Evolutionary conservation across 345 rosid genomes (phyloP).

Genomic region (Rhodamnia rubescens): DNA sequence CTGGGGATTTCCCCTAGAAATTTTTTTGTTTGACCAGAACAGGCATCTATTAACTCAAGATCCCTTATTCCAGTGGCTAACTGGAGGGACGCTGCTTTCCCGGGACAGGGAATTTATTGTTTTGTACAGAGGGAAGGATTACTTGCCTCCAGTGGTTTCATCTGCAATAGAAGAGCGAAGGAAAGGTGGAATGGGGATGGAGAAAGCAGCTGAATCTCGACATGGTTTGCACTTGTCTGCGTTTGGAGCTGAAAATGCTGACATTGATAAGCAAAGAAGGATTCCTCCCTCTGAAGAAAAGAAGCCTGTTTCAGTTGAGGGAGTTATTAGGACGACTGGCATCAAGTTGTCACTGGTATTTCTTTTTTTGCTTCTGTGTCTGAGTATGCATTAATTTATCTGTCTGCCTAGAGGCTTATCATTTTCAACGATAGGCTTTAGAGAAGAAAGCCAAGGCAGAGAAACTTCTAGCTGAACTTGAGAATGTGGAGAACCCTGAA

Average conservation of each 20-base stretch:
- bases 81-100: slow-evolving; percentile 75
- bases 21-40: background rate
- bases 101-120: slow-evolving; percentile 78
- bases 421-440: slow-evolving; percentile 31
- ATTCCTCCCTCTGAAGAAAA: slow-evolving; percentile 11
- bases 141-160: slow-evolving; percentile 80
- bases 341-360: slow-evolving; percentile 65
- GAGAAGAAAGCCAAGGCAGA: slow-evolving; percentile 84
- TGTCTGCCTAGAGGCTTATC: slow-evolving; percentile 4
- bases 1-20: background rate
- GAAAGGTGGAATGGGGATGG: slow-evolving; percentile 22
- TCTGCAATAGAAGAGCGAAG: slow-evolving; percentile 74
- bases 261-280: slow-evolving; percentile 9
- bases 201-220: slow-evolving; percentile 16
- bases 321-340: slow-evolving; percentile 39
- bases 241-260: slow-evolving; percentile 9
- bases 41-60: slow-evolving; percentile 8
- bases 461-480: slow-evolving; percentile 54
- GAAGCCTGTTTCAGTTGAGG: slow-evolving; percentile 34
- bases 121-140: slow-evolving; percentile 93
- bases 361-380: slow-evolving; percentile 8
- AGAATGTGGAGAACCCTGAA: slow-evolving; percentile 30
- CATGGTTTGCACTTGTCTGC: slow-evolving; percentile 2
- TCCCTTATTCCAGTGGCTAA: slow-evolving; percentile 57
- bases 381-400: slow-evolving; percentile 1